Conservation (phyloP, 306 rosid species). For the Castanea crenata region DNA sequence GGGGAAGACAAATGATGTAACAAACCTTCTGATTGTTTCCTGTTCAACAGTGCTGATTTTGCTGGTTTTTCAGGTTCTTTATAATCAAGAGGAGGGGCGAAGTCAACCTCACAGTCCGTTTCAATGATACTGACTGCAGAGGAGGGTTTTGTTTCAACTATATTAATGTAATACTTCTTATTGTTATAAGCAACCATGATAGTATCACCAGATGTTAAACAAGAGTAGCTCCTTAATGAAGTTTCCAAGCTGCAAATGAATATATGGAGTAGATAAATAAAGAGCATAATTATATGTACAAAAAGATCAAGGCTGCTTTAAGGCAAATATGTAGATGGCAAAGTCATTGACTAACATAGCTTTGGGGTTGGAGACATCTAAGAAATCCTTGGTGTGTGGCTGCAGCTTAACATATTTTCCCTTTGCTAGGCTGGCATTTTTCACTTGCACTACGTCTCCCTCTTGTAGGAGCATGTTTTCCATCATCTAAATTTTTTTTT, state of each 20-base stretch:
- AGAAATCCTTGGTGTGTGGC: slow-evolving; percentile 57
- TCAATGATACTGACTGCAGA: slow-evolving; percentile 43
- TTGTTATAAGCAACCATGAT: slow-evolving; percentile 54
- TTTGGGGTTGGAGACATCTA: slow-evolving; percentile 54
- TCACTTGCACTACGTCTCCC: slow-evolving; percentile 42
- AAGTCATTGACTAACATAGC: slow-evolving; percentile 41
- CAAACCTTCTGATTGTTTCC: slow-evolving; percentile 32
- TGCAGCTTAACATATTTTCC: slow-evolving; percentile 54
- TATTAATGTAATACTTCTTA: slow-evolving; percentile 47
- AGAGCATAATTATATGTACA: background rate
- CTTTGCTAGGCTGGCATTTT: slow-evolving; percentile 32
- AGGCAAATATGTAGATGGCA: background rate
- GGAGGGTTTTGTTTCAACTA: slow-evolving; percentile 55
- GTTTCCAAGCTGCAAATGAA: slow-evolving; percentile 46
- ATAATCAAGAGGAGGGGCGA: slow-evolving; percentile 50
- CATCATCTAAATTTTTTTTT: slow-evolving; percentile 43
- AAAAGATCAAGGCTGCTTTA: background rate
- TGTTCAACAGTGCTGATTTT: slow-evolving; percentile 19
- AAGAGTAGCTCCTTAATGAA: slow-evolving; percentile 54
- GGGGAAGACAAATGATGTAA: background rate
- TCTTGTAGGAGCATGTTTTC: slow-evolving; percentile 50
- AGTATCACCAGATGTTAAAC: slow-evolving; percentile 59
- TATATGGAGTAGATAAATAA: slow-evolving; percentile 2
- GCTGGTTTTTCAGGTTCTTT: slow-evolving; percentile 43
- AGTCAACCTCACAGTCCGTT: slow-evolving; percentile 56